These are phyloP conservation scores for Cercospora zeae-maydis DNA, from an alignment of 2,329 filamentous ascomycete species.

Conservation along the genomic window DNA sequence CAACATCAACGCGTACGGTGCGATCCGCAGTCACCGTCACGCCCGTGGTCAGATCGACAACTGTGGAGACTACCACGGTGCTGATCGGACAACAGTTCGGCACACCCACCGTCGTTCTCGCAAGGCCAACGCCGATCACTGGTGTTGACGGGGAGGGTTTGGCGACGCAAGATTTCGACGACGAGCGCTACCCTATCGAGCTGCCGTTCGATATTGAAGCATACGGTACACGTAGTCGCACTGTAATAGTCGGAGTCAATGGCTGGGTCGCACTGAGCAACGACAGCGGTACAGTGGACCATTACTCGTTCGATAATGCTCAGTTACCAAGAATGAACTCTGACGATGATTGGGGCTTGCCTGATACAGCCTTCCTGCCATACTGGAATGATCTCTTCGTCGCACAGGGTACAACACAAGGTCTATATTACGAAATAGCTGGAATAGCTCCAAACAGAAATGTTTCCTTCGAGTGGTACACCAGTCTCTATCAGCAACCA, in stretches of 20 bases:
- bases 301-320: constrained; percentile 8
- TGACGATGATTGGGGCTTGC: constrained; percentile 5
- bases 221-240: constrained; percentile 1
- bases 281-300: constrained; percentile 3
- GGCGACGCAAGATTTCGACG: constrained; percentile 5
- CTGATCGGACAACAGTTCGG: constrained; percentile 9
- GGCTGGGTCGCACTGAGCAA: constrained; percentile 6
- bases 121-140: constrained; percentile 5
- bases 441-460: constrained; percentile 8
- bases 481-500: constrained; percentile 14
- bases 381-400: constrained; percentile 28
- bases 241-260: constrained; percentile 2
- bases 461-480: constrained; percentile 24
- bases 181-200: constrained; percentile 2
- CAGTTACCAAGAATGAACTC: constrained; percentile 6
- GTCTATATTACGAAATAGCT: constrained; percentile 24
- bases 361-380: constrained; percentile 14
- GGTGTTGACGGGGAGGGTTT: background rate
- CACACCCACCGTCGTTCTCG: constrained; percentile 2
- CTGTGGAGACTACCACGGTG: constrained; percentile 5
- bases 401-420: constrained; percentile 17
- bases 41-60: background rate
- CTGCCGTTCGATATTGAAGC: constrained; percentile 1
- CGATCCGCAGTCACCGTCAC: background rate
- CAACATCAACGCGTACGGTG: background rate